A percentile compares a stretch with the other conserved stretches of the same genome.
These are phyloP conservation scores for Poronia punctata DNA, from an alignment of 495 filamentous ascomycete genomes.

Conservation along the genomic window DNA sequence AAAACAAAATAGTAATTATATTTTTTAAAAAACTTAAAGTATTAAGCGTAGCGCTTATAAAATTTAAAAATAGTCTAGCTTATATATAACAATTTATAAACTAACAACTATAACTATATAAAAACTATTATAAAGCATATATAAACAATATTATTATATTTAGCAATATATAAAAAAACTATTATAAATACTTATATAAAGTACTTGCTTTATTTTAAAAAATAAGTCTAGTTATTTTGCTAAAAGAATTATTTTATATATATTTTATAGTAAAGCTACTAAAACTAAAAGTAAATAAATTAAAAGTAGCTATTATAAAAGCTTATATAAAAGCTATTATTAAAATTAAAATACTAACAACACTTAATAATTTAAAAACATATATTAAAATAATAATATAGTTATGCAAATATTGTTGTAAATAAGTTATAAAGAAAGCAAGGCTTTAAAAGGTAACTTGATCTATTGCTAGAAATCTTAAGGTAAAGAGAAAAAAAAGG, in stretches of 20 bases:
- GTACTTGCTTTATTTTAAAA: neutral
- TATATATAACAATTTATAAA: neutral
- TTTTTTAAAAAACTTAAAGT: neutral
- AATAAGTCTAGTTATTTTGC: neutral
- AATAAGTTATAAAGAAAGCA: too few relatives aligned
- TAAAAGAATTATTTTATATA: neutral
- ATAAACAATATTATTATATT: neutral
- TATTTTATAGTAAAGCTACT: neutral
- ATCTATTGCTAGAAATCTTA: too few relatives aligned
- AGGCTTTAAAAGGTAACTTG: too few relatives aligned
- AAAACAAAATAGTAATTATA: constrained; percentile 2
- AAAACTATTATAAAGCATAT: neutral
- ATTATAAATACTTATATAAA: neutral
- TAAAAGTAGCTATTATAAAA: neutral
- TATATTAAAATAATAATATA: neutral
- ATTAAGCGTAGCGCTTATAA: neutral
- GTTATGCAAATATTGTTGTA: neutral
- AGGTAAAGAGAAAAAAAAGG: too few relatives aligned
- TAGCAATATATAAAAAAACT: neutral
- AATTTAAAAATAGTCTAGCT: neutral
- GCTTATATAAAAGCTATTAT: neutral
- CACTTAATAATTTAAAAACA: neutral
- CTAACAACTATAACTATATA: neutral
- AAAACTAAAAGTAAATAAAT: neutral
- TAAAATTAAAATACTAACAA: neutral